phyloP scores from a whole-genome alignment of 2,329 filamentous ascomycete species.

The Sporothrix sp. region DNA sequence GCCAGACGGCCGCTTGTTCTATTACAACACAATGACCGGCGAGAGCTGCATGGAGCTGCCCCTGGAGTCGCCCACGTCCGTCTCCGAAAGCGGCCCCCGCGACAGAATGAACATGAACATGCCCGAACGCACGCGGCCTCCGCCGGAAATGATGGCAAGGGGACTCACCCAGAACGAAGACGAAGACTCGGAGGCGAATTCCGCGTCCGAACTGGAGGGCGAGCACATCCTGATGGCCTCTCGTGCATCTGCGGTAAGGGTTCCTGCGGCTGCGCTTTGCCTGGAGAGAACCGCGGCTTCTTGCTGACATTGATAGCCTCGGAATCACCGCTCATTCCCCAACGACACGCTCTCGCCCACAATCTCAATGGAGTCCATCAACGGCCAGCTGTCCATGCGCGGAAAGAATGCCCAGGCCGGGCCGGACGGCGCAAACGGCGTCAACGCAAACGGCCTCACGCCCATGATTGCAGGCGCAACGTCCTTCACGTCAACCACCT shows the following conservation, averaged over 20 bases:
- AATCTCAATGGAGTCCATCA: slow-evolving; percentile 85
- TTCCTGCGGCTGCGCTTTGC: no score
- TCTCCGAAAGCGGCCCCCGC: slow-evolving; percentile 73
- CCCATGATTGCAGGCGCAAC: slow-evolving; percentile 50
- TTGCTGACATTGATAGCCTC: slow-evolving; percentile 32
- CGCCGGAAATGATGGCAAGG: slow-evolving; percentile 81
- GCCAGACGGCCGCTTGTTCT: slow-evolving; percentile 83
- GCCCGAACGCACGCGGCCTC: slow-evolving; percentile 81
- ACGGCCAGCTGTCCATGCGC: slow-evolving; percentile 47
- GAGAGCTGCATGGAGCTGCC: slow-evolving; percentile 92
- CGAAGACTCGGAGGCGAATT: slow-evolving; percentile 73
- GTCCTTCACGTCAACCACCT: slow-evolving; percentile 50
- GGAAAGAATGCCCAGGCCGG: slow-evolving; percentile 31
- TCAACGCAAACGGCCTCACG: slow-evolving; percentile 29
- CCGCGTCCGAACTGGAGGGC: slow-evolving; percentile 77
- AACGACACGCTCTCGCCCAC: slow-evolving; percentile 70
- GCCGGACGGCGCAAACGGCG: slow-evolving; percentile 42
- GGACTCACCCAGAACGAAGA: slow-evolving; percentile 77
- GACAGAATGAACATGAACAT: slow-evolving; percentile 83
- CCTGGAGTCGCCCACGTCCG: slow-evolving; percentile 74
- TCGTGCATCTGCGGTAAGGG: slow-evolving; percentile 58
- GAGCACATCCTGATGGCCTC: slow-evolving; percentile 62
- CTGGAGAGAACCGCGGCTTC: no score
- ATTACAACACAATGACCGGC: slow-evolving; percentile 96
- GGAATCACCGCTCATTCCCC: slow-evolving; percentile 54